These are phyloP conservation scores for Tranzscheliella williamsii DNA, from an alignment of 1,284 basidiomycete genomes.

Conservation along the genomic window DNA sequence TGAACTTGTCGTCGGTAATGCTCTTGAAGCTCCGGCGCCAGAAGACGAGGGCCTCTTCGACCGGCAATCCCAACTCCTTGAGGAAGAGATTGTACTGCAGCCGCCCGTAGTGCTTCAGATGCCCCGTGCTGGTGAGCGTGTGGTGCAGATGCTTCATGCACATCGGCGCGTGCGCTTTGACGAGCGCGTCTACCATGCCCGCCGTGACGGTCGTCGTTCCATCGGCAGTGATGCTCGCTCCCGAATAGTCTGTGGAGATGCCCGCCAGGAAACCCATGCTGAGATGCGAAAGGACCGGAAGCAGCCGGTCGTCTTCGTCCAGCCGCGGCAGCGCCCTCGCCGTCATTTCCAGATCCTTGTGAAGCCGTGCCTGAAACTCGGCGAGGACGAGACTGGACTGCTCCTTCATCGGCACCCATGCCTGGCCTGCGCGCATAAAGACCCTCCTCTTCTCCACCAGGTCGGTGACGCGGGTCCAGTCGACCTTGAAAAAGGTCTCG, in stretches of 20 bases:
- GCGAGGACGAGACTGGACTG: conserved; percentile 86
- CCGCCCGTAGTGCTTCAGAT: conserved; percentile 89
- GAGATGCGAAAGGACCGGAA: conserved; percentile 88
- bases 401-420: conserved; percentile 82
- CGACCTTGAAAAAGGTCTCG: conserved; percentile 74
- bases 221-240: conserved; percentile 62
- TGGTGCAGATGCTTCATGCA: conserved; percentile 94
- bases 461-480: conserved; percentile 91
- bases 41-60: conserved; percentile 92
- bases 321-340: conserved; percentile 86
- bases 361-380: conserved; percentile 79
- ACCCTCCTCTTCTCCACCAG: conserved; percentile 84
- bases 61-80: conserved; percentile 82
- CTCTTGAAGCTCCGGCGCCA: conserved; percentile 84
- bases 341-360: conserved; percentile 82
- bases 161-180: conserved; percentile 86
- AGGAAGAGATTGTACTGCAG: conserved; percentile 92
- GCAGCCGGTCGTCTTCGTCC: conserved; percentile 89
- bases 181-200: conserved; percentile 88
- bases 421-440: conserved; percentile 78
- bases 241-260: conserved; percentile 77
- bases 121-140: conserved; percentile 74
- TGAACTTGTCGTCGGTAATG: conserved; percentile 89
- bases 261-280: conserved; percentile 93
- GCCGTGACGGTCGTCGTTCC: conserved; percentile 75